Percentiles rank a stretch among this genome's conserved stretches.
phyloP scores from a whole-genome alignment of 176 grass and related monocot genomes.

The Oryza meyeriana region DNA sequence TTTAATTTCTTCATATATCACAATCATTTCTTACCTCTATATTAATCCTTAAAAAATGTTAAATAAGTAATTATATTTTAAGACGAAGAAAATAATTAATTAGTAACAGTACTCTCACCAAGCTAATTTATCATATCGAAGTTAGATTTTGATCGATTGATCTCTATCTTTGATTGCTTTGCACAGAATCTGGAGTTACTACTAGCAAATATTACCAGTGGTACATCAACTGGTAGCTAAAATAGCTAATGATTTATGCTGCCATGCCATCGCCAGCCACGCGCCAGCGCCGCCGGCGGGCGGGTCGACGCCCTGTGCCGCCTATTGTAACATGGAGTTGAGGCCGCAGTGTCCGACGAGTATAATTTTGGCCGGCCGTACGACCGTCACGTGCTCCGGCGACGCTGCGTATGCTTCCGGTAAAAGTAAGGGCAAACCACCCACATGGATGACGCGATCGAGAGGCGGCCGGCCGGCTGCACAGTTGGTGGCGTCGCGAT shows the following conservation, averaged over 20 bases:
- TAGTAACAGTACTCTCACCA: neutral
- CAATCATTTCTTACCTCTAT: no score
- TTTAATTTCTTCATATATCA: no score
- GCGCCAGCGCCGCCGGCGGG: neutral
- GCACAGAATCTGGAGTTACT: neutral
- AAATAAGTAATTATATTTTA: no score
- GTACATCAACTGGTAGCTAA: neutral
- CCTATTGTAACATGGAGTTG: neutral
- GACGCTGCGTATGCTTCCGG: neutral
- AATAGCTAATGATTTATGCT: no score
- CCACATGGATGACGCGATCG: neutral
- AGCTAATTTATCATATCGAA: neutral
- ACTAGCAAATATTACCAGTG: neutral
- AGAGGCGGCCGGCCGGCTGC: neutral
- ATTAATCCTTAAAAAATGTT: no score
- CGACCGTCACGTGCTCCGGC: slow-evolving; percentile 13
- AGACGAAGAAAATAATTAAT: no score
- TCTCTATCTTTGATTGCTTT: neutral
- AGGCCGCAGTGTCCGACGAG: neutral
- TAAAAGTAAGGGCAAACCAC: neutral
- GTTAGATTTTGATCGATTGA: neutral
- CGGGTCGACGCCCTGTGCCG: neutral
- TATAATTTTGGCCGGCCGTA: slow-evolving; percentile 14
- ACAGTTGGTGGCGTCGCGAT: neutral
- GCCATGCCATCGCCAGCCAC: neutral